Evolutionary conservation across 2,329 filamentous ascomycete species (phyloP), one percentile per base, ranked within the genome.

Genomic region (Xylariaceae sp.): DNA sequence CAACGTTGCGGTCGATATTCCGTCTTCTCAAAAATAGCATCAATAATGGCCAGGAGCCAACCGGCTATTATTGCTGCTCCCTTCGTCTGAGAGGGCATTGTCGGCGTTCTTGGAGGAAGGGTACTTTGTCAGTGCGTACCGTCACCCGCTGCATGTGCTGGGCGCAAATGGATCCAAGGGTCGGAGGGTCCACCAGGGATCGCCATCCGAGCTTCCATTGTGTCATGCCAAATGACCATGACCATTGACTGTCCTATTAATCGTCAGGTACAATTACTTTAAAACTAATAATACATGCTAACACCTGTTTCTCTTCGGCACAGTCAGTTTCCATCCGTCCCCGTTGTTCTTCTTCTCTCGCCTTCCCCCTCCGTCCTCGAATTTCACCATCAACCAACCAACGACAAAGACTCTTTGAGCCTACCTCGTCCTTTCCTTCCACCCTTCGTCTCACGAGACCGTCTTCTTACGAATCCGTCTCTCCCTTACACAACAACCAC

Each of bases 331-430:
- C n/a, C n/a, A n/a, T n/a, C n/a, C n/a, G n/a, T n/a, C n/a, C n/a
- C n/a, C n/a, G n/a, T n/a, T n/a, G n/a, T n/a, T n/a, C n/a, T n/a
- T 40, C 25, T 33, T 44, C 35, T 20, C 20, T 43, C 25, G 29
- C 19, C 33, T 34, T n/a, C 33, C 20, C 6, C 39, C 40, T 17
- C 22, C 44, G 11, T 42, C 40, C 22, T 25, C 32, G 32, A 22
- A 10, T 39, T 14, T 12, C 20, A 23, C 37, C 17, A 39, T 35
- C 35, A 29, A 43, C 40, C 37, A 42, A 39, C n/a, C 36, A 25
- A 42, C 22, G 3, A 47, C 37, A 46, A 52, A 52, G 46, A 23
- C 37, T 44, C 45, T 49, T 50, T 49, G 40, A 41, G n/a, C n/a
- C n/a, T n/a, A n/a, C 16, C 39, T 45, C 29, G 32, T 34, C 22